Percentiles rank a stretch among this genome's conserved stretches.
Evolutionary conservation across 345 rosid species (phyloP).

Genomic region (Salix koriyanagi): DNA sequence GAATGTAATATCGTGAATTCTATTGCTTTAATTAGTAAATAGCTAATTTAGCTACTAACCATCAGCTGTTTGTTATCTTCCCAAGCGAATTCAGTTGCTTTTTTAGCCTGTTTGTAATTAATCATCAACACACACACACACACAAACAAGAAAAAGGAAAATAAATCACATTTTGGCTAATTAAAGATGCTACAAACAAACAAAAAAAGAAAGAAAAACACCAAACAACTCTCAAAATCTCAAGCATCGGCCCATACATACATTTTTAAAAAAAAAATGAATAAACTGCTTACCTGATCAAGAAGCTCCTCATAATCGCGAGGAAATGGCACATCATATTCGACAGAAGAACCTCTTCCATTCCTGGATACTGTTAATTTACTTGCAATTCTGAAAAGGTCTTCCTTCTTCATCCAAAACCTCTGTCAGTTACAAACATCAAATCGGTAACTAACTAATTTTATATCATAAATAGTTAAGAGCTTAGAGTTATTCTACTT

Average conservation of each 20-base stretch:
- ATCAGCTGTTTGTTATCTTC: slow-evolving; percentile 63
- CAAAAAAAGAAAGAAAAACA: not conserved
- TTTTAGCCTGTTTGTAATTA: slow-evolving; percentile 53
- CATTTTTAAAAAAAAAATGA: too few species aligned
- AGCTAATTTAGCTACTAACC: slow-evolving; percentile 29
- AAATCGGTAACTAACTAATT: too few species aligned
- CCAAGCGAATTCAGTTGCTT: slow-evolving; percentile 62
- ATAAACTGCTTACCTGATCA: slow-evolving; percentile 49
- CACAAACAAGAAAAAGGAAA: not conserved
- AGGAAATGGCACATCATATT: slow-evolving; percentile 60
- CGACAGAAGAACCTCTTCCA: slow-evolving; percentile 23
- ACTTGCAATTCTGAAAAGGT: too few species aligned
- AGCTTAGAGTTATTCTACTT: slow-evolving; percentile 3
- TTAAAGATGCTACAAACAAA: not conserved
- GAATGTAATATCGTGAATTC: slow-evolving; percentile 5
- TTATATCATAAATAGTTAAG: too few species aligned
- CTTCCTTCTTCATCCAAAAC: not conserved
- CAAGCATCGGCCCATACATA: not conserved
- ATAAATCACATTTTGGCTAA: too few species aligned
- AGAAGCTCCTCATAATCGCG: slow-evolving; percentile 61
- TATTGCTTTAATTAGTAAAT: not conserved
- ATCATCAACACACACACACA: not conserved
- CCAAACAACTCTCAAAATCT: too few species aligned
- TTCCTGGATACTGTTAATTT: slow-evolving; percentile 32
- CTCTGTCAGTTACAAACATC: not conserved